Base-by-base conservation (phyloP, 1,284 basidiomycete genomes). In the Boletellus deceptivus region DNA sequence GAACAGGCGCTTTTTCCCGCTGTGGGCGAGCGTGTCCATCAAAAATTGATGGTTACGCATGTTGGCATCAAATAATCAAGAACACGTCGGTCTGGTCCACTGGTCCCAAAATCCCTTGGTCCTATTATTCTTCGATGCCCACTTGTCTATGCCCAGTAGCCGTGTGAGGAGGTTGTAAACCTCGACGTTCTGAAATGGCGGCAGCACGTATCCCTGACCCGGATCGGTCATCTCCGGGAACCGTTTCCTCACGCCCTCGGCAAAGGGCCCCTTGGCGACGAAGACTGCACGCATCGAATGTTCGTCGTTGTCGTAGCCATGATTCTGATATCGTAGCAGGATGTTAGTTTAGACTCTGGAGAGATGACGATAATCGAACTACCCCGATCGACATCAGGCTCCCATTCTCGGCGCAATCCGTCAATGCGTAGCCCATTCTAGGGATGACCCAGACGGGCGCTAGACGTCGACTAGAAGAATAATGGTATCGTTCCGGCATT, bases 391-490 rank as follows among this genome's bases (percentile, higher is more conserved):
- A 82, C 77, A 86, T 77, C 16, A 59, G n/a, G 29, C 44, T 62
- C 8, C 80, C 79, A 2, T 75, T 74, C 54, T 86, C 77, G 2
- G 87, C 84, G 56, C 84, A 76, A 47, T 76, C 74, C 22, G 77
- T 89, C 60, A 82, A 76, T 46, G 72, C 82, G 72, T 92, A 93
- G 1, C 86, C 89, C 31, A 91, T 76, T 59, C 82, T 77, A 3
- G 92, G 91, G 3, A 93, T 76, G 48, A 93, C 73, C 65, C 90
- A 94, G n/a, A 94, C 75, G 1, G 90, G 91, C 3, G 91, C 89
- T 55, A 94, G 91, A 16, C 91, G 78, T 43, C 79, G 73, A 59
- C 79, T 82, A 43, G 80, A 61, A 1, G 79, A 71, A 61, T 91
- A 93, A 65, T 93, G 91, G 67, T 81, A 93, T 46, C 83, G 71